Evolutionary conservation across 2,329 filamentous ascomycete species (phyloP), one percentile per base, ranked within the genome.

Genomic region (Verticillium albo-atrum): DNA sequence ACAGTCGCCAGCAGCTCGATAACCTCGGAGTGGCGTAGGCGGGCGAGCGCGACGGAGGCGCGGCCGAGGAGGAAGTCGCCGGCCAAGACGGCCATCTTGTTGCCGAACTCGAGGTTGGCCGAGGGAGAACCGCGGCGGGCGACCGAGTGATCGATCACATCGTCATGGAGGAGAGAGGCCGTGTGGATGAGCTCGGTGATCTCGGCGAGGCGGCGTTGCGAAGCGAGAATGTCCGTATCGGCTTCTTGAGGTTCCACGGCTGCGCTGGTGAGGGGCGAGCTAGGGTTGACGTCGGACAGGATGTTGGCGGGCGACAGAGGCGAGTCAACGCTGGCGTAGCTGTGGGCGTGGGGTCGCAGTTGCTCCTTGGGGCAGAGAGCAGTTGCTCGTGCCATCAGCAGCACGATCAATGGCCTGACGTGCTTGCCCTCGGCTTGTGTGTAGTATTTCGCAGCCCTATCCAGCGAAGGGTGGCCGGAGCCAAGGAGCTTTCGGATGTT

Each of bases 161-260:
- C 95, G 82, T 99, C 95, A 76, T 99, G 95, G 15, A 99, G 86
- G 20, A 99, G 84, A 2, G 94, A 98, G 1, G 95, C 93, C 0
- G 95, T 98, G 75, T 99, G 95, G 65, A 99, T 98, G 58, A 99
- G 83, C 75, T 99, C 95, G 2, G 94, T 95, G 69, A 99, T 98
- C 75, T 99, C 95, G 57, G 95, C 95, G 37, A 99, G 82, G 27
- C 95, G 88, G 64, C 94, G 84, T 72, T 99, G 95, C 20, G 92
- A 90, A n/a, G 95, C 94, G 23, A 98, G 86, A 66, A 99, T 95
- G 66, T 91, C 86, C 67, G 83, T 75, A 58, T 82, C 80, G 58
- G 66, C 65, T 42, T 74, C 72, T 56, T 74, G 66, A 47, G 75
- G 68, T 23, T 75, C 71, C 66, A 70, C 68, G 28, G 81, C 71